Evolutionary conservation across 108 stramenopile species (phyloP).

Genomic region (Skeletonema grethae): DNA sequence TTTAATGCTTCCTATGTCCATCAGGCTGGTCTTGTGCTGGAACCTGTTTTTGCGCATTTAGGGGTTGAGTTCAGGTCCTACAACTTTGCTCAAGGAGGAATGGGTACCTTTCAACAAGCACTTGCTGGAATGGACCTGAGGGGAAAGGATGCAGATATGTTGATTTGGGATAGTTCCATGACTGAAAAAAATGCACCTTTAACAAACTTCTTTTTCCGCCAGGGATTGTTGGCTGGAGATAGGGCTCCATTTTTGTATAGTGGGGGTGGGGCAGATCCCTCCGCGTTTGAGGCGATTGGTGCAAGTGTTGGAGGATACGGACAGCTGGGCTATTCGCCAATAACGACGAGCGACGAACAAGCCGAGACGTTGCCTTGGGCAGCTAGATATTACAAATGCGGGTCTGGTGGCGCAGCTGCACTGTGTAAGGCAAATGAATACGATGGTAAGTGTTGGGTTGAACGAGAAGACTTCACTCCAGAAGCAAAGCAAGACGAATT

Average conservation of each 20-base stretch:
- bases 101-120: conserved; percentile 49
- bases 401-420: not conserved
- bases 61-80: conserved; percentile 46
- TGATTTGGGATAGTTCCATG: conserved; percentile 50
- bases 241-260: conserved; percentile 43
- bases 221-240: conserved; percentile 50
- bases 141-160: conserved; percentile 44
- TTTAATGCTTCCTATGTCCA: conserved; percentile 69
- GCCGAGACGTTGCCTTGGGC: conserved; percentile 39
- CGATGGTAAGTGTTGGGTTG: conserved; percentile 54
- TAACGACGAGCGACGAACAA: conserved; percentile 36
- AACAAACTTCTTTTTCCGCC: conserved; percentile 48
- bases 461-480: conserved; percentile 39
- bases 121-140: conserved; percentile 44
- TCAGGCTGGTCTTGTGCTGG: conserved; percentile 53
- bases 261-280: conserved; percentile 4
- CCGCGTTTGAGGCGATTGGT: conserved; percentile 12
- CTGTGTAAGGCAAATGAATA: conserved; percentile 37
- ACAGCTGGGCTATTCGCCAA: conserved; percentile 24
- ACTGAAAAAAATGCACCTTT: conserved; percentile 18
- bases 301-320: conserved; percentile 20
- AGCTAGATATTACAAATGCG: conserved; percentile 41
- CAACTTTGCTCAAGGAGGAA: conserved; percentile 55
- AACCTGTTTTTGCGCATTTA: conserved; percentile 56
- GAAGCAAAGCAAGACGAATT: conserved; percentile 8